These are phyloP conservation scores for Dillenia suffruticosa DNA, from an alignment of 164 flowering plant genomes.

Conservation along the genomic window DNA sequence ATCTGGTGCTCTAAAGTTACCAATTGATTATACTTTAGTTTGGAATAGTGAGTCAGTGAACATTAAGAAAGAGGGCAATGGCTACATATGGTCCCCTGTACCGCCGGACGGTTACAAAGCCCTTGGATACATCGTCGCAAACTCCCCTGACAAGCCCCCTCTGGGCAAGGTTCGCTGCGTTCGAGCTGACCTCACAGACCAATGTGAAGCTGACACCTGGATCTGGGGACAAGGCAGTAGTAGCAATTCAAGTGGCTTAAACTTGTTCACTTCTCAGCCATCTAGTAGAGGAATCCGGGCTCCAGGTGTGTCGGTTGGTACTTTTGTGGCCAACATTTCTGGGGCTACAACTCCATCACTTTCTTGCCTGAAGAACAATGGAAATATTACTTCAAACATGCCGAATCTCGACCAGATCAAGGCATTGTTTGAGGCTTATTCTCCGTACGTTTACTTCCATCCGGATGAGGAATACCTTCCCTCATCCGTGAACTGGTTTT, in stretches of 20 bases:
- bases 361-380: conserved; percentile 52
- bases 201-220: conserved; percentile 35
- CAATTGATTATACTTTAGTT: conserved; percentile 62
- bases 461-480: conserved; percentile 72
- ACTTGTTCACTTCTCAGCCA: conserved; percentile 41
- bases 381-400: conserved; percentile 29
- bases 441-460: conserved; percentile 72
- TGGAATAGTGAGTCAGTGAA: conserved; percentile 58
- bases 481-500: conserved; percentile 76
- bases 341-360: conserved; percentile 19
- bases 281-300: conserved; percentile 38
- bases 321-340: conserved; percentile 38
- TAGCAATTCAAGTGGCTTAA: conserved; percentile 20
- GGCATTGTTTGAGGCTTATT: conserved; percentile 45
- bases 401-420: conserved; percentile 52
- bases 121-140: conserved; percentile 56
- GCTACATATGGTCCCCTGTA: conserved; percentile 67
- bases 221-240: conserved; percentile 42
- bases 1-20: conserved; percentile 27
- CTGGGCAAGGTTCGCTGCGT: conserved; percentile 59
- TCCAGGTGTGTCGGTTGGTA: conserved; percentile 47
- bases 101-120: conserved; percentile 68
- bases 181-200: conserved; percentile 58
- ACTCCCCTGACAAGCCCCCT: conserved; percentile 60
- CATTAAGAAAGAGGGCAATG: conserved; percentile 46